These are phyloP conservation scores for Vitis amurensis DNA, from an alignment of 164 flowering plant species.

Conservation along the genomic window DNA sequence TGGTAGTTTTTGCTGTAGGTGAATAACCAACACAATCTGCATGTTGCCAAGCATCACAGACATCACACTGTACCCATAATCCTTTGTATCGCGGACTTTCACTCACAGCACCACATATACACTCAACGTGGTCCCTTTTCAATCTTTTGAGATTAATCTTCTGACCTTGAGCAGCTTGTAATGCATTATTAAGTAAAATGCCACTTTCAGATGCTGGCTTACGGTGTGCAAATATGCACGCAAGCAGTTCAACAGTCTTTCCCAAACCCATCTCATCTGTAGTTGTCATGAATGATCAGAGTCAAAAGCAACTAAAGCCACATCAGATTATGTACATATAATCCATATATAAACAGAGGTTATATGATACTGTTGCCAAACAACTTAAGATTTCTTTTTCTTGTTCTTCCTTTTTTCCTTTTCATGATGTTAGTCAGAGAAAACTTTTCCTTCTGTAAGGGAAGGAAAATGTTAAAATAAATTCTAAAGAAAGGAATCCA, in stretches of 20 bases:
- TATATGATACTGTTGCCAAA: too few relatives aligned
- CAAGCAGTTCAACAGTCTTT: slow-evolving; percentile 91
- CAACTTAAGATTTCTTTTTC: too few relatives aligned
- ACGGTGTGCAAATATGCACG: slow-evolving; percentile 79
- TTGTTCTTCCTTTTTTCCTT: too few relatives aligned
- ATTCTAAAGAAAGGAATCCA: too few relatives aligned
- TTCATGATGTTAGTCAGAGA: too few relatives aligned
- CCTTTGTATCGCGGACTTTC: slow-evolving; percentile 76
- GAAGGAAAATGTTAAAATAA: too few relatives aligned
- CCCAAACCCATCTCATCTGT: slow-evolving; percentile 99
- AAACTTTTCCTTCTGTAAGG: too few relatives aligned
- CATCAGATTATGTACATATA: slow-evolving; percentile 1
- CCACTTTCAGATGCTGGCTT: slow-evolving; percentile 39
- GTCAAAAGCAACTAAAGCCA: not conserved
- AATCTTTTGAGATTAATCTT: slow-evolving; percentile 47
- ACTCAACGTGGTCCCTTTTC: slow-evolving; percentile 89
- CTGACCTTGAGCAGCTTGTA: slow-evolving; percentile 26
- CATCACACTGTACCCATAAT: slow-evolving; percentile 98
- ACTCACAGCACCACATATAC: slow-evolving; percentile 83
- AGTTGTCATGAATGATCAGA: slow-evolving; percentile 21
- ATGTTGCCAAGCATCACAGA: slow-evolving; percentile 99
- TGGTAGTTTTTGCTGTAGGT: slow-evolving; percentile 36
- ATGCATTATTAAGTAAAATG: slow-evolving; percentile 10
- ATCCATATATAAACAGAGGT: not conserved
- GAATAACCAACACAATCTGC: slow-evolving; percentile 91